Conservation (phyloP, 352 stramenopile species). For the Blastocystis hominis region DNA sequence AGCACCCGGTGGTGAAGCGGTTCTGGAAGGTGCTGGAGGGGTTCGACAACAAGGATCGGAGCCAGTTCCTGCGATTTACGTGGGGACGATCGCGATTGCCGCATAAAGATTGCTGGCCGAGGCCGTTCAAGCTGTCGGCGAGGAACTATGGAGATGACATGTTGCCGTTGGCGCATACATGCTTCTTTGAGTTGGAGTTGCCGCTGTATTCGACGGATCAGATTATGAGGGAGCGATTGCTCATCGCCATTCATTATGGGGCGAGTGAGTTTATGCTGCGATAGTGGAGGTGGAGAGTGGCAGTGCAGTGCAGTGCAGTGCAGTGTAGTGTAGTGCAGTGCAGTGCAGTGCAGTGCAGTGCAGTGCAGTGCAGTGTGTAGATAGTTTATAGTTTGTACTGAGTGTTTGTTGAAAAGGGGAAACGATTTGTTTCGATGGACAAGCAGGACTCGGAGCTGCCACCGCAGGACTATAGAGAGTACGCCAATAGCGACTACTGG, state of each 20-base stretch:
- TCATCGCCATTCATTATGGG: conserved; percentile 84
- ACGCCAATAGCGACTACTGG: conserved; percentile 35
- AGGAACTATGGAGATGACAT: conserved; percentile 74
- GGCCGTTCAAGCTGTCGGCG: conserved; percentile 81
- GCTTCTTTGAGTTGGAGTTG: conserved; percentile 86
- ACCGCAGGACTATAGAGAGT: conserved; percentile 17
- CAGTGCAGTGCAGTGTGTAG: not conserved
- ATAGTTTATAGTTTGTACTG: not conserved
- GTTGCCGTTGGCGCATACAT: conserved; percentile 83
- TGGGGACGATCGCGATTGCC: conserved; percentile 79
- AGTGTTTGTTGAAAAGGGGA: not conserved
- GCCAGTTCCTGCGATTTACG: conserved; percentile 72
- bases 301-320: not conserved
- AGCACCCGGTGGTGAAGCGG: conserved; percentile 62
- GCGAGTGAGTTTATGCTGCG: conserved; percentile 66
- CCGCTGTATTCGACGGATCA: conserved; percentile 80
- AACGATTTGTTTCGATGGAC: not conserved
- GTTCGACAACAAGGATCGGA: conserved; percentile 63
- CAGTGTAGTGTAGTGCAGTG: not conserved
- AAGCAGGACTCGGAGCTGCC: not conserved
- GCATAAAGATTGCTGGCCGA: conserved; percentile 64
- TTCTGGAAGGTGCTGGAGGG: conserved; percentile 64
- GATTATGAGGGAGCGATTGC: conserved; percentile 77
- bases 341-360: not conserved
- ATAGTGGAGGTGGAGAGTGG: not conserved